Evolutionary conservation across 2,329 filamentous ascomycete species (phyloP).

Genomic region (Aspergillus sp.): DNA sequence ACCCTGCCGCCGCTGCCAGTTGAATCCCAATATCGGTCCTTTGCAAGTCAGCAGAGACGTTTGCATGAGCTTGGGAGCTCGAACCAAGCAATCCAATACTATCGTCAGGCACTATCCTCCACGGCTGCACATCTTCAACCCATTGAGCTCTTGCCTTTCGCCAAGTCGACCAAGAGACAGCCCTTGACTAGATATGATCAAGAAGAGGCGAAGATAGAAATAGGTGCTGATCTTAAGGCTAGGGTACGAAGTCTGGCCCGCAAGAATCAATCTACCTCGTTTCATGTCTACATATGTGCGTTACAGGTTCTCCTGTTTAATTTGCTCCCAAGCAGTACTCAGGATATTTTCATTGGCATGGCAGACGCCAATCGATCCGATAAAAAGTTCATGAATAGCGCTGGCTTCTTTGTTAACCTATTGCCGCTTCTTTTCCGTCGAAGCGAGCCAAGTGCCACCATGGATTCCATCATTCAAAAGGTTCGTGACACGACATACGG

Average conservation of each 20-base stretch:
- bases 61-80: not conserved
- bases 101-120: not conserved
- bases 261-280: conserved; percentile 28
- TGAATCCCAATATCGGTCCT: not conserved
- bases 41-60: not conserved
- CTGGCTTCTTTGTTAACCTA: conserved; percentile 47
- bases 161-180: not conserved
- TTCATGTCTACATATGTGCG: conserved; percentile 43
- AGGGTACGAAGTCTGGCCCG: not conserved
- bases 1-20: not conserved
- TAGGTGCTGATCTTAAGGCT: not conserved
- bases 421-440: conserved; percentile 39
- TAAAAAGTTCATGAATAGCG: conserved; percentile 20
- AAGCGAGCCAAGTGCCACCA: conserved; percentile 13
- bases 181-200: not conserved
- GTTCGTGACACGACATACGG: conserved; percentile 20
- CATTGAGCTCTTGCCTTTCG: not conserved
- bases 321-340: conserved; percentile 20
- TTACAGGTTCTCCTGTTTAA: conserved; percentile 34
- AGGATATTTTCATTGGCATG: conserved; percentile 44
- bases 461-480: conserved; percentile 24
- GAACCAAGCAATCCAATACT: not conserved
- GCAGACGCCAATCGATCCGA: conserved; percentile 10
- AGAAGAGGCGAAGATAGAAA: not conserved
- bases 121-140: not conserved